Conservation (phyloP, 495 filamentous ascomycete species). For the Parathielavia appendiculata region DNA sequence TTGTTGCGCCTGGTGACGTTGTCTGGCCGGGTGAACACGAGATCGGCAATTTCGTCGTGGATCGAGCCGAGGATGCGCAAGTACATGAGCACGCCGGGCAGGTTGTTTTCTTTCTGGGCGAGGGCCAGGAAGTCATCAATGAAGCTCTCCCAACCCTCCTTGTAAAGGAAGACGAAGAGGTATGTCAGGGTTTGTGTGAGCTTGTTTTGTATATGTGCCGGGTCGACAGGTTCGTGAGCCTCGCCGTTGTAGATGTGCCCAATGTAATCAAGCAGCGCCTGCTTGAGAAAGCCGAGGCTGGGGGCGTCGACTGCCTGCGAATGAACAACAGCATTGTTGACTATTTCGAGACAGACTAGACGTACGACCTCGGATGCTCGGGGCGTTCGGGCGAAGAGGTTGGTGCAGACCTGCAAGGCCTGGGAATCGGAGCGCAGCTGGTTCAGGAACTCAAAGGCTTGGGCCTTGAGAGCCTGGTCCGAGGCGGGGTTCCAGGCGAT, state of each 20-base stretch:
- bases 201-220: conserved; percentile 85
- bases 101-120: conserved; percentile 55
- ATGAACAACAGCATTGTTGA: conserved; percentile 87
- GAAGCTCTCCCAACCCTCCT: conserved; percentile 76
- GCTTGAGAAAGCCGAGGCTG: conserved; percentile 63
- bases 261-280: conserved; percentile 72
- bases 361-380: conserved; percentile 76
- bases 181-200: conserved; percentile 90
- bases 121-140: conserved; percentile 79
- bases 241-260: conserved; percentile 61
- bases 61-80: conserved; percentile 79
- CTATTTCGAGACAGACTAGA: conserved; percentile 78
- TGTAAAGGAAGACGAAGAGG: conserved; percentile 82
- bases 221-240: conserved; percentile 54
- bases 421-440: conserved; percentile 71
- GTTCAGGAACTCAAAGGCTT: conserved; percentile 84
- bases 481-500: conserved; percentile 77
- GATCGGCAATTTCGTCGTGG: conserved; percentile 96
- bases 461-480: conserved; percentile 66
- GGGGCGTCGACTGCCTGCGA: conserved; percentile 61
- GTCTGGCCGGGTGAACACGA: conserved; percentile 68
- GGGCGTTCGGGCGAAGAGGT: conserved; percentile 79
- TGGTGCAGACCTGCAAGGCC: conserved; percentile 80
- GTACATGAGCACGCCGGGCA: conserved; percentile 75
- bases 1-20: conserved; percentile 73